Conservation (phyloP, 352 stramenopile species). For the Peronospora belbahrii region DNA sequence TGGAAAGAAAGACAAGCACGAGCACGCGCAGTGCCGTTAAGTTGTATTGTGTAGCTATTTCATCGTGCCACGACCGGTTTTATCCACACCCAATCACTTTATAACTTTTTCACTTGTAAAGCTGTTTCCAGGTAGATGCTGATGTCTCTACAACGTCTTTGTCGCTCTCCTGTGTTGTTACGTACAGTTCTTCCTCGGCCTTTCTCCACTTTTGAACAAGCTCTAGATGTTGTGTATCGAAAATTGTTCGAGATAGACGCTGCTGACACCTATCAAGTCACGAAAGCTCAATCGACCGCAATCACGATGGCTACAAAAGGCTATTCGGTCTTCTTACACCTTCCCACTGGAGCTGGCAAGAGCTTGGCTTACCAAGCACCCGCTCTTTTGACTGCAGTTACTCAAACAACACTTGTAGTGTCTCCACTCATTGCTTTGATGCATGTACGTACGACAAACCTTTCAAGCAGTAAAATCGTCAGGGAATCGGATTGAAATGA, state of each 20-base stretch:
- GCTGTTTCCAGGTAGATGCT: conserved; percentile 1
- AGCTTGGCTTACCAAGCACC: conserved; percentile 73
- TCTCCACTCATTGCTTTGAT: conserved; percentile 73
- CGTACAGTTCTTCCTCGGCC: neutral
- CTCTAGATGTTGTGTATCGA: conserved; percentile 26
- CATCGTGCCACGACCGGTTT: too few relatives aligned
- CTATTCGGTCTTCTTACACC: conserved; percentile 66
- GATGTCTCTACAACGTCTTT: conserved; percentile 5
- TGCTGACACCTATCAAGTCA: conserved; percentile 19
- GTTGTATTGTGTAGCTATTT: neutral
- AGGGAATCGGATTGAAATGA: neutral
- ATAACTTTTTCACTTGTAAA: neutral
- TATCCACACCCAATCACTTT: neutral
- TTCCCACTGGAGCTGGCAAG: conserved; percentile 73
- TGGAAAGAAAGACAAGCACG: too few relatives aligned
- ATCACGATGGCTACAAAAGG: conserved; percentile 35
- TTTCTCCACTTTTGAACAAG: conserved; percentile 1
- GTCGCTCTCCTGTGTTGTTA: neutral
- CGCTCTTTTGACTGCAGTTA: conserved; percentile 34
- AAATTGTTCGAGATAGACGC: conserved; percentile 31
- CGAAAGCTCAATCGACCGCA: conserved; percentile 36
- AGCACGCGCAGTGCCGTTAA: too few relatives aligned
- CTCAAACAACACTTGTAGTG: conserved; percentile 52
- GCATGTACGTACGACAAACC: conserved; percentile 38
- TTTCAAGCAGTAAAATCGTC: neutral